Evolutionary conservation across 2,329 filamentous ascomycete species (phyloP).

Genomic region (Apiospora koreana): DNA sequence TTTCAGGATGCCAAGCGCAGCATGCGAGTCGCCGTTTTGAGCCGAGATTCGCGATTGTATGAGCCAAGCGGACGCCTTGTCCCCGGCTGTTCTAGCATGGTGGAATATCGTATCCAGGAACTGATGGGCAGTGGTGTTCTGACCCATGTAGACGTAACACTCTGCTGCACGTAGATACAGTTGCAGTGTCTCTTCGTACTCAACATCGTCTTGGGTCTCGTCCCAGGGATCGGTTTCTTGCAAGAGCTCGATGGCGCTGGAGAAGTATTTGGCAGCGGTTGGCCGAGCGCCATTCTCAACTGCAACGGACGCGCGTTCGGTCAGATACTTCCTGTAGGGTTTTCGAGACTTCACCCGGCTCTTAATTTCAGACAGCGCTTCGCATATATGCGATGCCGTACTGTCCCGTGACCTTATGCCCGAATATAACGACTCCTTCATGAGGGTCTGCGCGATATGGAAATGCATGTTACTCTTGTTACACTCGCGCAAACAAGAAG

Average conservation of each 20-base stretch:
- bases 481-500: slow-evolving; percentile 68
- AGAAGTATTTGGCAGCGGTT: slow-evolving; percentile 82
- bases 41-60: slow-evolving; percentile 78
- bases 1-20: slow-evolving; percentile 70
- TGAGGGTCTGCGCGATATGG: slow-evolving; percentile 78
- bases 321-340: slow-evolving; percentile 74
- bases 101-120: slow-evolving; percentile 71
- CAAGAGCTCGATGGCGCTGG: slow-evolving; percentile 73
- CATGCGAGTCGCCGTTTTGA: slow-evolving; percentile 69
- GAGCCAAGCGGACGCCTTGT: slow-evolving; percentile 83
- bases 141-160: slow-evolving; percentile 77
- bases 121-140: slow-evolving; percentile 65
- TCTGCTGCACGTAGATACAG: slow-evolving; percentile 80
- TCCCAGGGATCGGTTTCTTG: slow-evolving; percentile 80
- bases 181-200: slow-evolving; percentile 83
- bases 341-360: slow-evolving; percentile 59
- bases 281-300: slow-evolving; percentile 80
- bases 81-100: slow-evolving; percentile 70
- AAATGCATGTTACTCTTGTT: slow-evolving; percentile 84
- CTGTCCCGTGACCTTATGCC: slow-evolving; percentile 68
- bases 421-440: slow-evolving; percentile 62
- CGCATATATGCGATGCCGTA: slow-evolving; percentile 79
- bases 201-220: slow-evolving; percentile 67
- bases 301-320: slow-evolving; percentile 75
- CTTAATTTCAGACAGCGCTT: slow-evolving; percentile 75